phyloP scores from a whole-genome alignment of 352 stramenopile species.

The Phytophthora pinifolia region DNA sequence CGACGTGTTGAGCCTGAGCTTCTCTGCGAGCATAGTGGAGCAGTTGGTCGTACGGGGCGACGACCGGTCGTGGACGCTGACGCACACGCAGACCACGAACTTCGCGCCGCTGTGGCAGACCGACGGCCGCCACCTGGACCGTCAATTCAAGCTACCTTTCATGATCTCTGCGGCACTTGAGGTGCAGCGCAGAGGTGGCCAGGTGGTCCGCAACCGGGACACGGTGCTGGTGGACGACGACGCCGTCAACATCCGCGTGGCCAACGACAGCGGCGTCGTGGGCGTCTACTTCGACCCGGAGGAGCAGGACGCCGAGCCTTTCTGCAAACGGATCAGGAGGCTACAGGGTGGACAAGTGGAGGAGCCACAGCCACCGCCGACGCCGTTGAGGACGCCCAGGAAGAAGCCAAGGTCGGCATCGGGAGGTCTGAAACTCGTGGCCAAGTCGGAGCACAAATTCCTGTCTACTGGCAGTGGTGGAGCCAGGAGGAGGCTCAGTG shows the following conservation, averaged over 20 bases:
- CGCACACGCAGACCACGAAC: constrained; percentile 36
- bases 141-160: constrained; percentile 76
- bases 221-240: constrained; percentile 85
- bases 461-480: constrained; percentile 18
- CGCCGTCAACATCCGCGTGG: constrained; percentile 69
- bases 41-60: constrained; percentile 67
- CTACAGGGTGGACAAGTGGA: neutral
- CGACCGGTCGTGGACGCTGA: constrained; percentile 57
- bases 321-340: constrained; percentile 52
- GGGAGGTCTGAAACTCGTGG: constrained; percentile 32
- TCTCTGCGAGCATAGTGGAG: constrained; percentile 29
- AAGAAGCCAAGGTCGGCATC: constrained; percentile 20
- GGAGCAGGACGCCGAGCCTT: constrained; percentile 30
- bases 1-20: constrained; percentile 61
- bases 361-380: constrained; percentile 8
- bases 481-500: constrained; percentile 24
- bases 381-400: constrained; percentile 23
- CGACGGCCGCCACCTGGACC: constrained; percentile 52
- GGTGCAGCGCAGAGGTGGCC: constrained; percentile 21
- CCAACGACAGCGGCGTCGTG: constrained; percentile 70
- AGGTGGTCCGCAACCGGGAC: constrained; percentile 53
- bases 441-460: constrained; percentile 40
- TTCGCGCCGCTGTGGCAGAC: constrained; percentile 67
- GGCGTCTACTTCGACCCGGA: constrained; percentile 73
- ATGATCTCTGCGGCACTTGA: constrained; percentile 68